Base-by-base conservation (phyloP, 176 grass and related monocot species). In the Bromus sterilis region DNA sequence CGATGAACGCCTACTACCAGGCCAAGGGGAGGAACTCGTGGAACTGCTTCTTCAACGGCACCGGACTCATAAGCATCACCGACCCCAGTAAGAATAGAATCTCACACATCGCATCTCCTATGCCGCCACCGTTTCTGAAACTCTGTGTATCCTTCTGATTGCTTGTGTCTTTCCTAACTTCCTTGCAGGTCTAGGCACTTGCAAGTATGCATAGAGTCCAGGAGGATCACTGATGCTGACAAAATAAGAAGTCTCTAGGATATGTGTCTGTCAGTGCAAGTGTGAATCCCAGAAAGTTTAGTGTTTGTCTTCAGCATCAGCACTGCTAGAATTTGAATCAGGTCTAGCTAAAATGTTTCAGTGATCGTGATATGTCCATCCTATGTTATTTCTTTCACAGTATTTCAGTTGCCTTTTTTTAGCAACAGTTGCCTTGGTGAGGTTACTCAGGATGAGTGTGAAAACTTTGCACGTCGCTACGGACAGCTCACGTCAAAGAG, bases 21-120 rank as follows among this genome's bases (percentile, higher is more conserved):
- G 60, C 69, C 42, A 55, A 2, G 35, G 86, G 80, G 5, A 86
- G 86, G 83, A 92, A 92, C 86, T 11, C 79, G 0, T 92, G 86
- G 90, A 92, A 92, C 70, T 89, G 90, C 83, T 79, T 86, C 83
- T 92, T 92, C 83, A 89, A 89, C 6, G 83, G 69, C 75, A 86
- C 83, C 14, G 90, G 86, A 42, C 69, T 92, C 83, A 73, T 86
- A 56, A 82, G 56, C 60, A 71, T 86, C 76, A 89, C 86, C 3
- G 83, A 92, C 62, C 90, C 90, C 55, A 92, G 90, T 89, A 63
- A 92, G 79, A 7, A 89, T 4, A 12, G 25, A 4, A 9, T 78
- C 39, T 41, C 26, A n/a, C n/a, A n/a, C n/a, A 62, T 72, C 66
- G 39, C 18, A 75, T 68, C 32, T 56, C 48, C 3, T 39, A n/a